Evolutionary conservation across 75 land plant genomes (phyloP), one percentile per base, ranked within the genome.

Genomic region (Adiantum capillusveneris): DNA sequence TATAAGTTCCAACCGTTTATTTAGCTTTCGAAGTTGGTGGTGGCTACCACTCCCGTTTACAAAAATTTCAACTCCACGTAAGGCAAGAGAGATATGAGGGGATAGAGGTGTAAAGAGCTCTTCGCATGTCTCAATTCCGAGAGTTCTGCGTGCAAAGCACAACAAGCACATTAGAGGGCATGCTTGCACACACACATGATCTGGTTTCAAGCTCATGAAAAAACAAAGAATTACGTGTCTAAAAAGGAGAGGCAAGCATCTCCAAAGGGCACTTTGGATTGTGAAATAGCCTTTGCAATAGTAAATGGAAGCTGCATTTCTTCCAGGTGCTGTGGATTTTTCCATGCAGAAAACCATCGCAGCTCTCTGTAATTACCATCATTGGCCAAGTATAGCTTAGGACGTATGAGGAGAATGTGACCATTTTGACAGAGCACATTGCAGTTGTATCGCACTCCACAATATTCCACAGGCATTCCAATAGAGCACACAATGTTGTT

Each of bases 1-100:
- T 58, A 95, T 78, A 21, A 83, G 67, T 64, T 83, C 86, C 17
- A 95, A 65, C 24, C 99, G 85, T 56, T 82, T 63, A 63, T 95
- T 79, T 51, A 95, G 86, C 75, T 95, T 95, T 59, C 99, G 73
- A 30, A 95, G 65, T 62, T 95, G 99, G 56, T 95, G 99, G 70
- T 95, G 99, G 60, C 96, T 90, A 68, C 99, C 99, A 79, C 97
- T 95, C 6, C 92, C 97, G 80, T 95, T 95, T 65, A 79, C 69
- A 66, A 95, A 83, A 2, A 95, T 83, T 58, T 95, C 99, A 55
- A 90, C 92, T 24, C 99, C 99, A 69, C 82, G 87, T 64, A 90
- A 66, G 31, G 96, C 83, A 71, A 95, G 96, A 44, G 71, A 88
- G 44, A 88, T 73, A 62, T 87, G 96, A 60, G 99, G 99, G 7